Conservation (phyloP, 2,329 filamentous ascomycete genomes). For the Fusarium falciforme region DNA sequence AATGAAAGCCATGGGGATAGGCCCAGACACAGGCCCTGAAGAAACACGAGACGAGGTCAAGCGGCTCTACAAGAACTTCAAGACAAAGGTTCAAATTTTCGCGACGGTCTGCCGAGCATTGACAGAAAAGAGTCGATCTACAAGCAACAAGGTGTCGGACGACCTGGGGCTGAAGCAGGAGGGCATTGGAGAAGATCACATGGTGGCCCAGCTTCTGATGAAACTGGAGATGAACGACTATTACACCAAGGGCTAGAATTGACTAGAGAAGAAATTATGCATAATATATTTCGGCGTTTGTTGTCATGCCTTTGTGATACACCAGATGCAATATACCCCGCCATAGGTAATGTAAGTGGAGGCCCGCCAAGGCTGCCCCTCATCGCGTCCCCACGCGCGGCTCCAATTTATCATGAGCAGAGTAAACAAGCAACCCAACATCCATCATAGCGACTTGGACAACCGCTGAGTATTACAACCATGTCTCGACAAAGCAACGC, state of each 20-base stretch:
- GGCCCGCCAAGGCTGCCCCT: constrained; percentile 41
- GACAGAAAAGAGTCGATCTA: constrained; percentile 68
- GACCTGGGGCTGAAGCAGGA: constrained; percentile 50
- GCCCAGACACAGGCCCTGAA: constrained; percentile 17
- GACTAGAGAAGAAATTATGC: background rate
- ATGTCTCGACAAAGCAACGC: constrained; percentile 65
- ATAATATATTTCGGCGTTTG: background rate
- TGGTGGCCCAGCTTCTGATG: constrained; percentile 75
- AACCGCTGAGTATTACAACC: background rate
- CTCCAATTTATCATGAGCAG: constrained; percentile 30
- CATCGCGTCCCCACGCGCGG: constrained; percentile 48
- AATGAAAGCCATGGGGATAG: constrained; percentile 50
- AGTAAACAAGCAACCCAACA: constrained; percentile 11
- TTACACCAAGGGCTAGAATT: constrained; percentile 57
- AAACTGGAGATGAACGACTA: constrained; percentile 78
- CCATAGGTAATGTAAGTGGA: constrained; percentile 11
- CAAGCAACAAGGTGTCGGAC: constrained; percentile 46
- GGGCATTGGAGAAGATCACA: constrained; percentile 62
- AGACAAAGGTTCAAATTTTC: constrained; percentile 79
- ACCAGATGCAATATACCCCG: constrained; percentile 18
- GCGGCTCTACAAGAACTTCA: constrained; percentile 72
- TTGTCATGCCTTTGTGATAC: background rate
- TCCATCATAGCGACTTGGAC: constrained; percentile 5
- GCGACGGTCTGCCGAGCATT: constrained; percentile 76
- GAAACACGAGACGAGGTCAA: constrained; percentile 36